Conservation (phyloP, 768 basidiomycete species). For the Collybia mongolica region DNA sequence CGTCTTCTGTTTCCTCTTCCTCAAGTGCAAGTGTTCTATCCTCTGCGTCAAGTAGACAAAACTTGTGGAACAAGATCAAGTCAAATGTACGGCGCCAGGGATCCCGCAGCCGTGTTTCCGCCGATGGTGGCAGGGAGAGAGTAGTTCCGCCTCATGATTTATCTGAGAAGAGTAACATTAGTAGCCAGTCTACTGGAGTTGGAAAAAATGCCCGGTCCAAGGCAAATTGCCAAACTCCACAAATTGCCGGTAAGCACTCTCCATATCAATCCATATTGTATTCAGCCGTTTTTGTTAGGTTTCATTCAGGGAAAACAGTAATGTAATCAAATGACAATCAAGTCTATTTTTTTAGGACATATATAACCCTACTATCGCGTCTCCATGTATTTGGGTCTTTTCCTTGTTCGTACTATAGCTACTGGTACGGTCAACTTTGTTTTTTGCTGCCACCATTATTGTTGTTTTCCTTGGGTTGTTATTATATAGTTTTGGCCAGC, state of each 20-base stretch:
- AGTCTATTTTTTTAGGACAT: too few species aligned
- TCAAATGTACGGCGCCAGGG: constrained; percentile 27
- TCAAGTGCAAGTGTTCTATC: constrained; percentile 5
- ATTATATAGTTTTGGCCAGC: too few species aligned
- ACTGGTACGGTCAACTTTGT: too few species aligned
- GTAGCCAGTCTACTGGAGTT: constrained; percentile 7
- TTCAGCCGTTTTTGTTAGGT: background rate
- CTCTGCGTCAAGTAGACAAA: constrained; percentile 10
- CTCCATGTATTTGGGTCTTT: too few species aligned
- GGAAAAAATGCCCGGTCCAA: constrained; percentile 9
- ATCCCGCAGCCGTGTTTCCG: constrained; percentile 8
- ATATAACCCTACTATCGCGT: too few species aligned
- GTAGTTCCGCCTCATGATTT: too few species aligned
- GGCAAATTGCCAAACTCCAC: constrained; percentile 7
- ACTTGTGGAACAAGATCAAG: constrained; percentile 39
- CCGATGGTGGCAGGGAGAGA: constrained; percentile 2
- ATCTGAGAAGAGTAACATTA: constrained; percentile 15
- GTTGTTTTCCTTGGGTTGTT: too few species aligned
- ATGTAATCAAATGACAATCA: too few species aligned
- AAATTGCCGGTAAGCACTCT: constrained; percentile 10
- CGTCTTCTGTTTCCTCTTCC: constrained; percentile 1
- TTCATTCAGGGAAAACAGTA: background rate
- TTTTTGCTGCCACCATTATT: too few species aligned
- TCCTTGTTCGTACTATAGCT: too few species aligned
- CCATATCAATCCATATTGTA: background rate